Conservation (phyloP, 1,284 basidiomycete species). For the Xanthoconium separans region DNA sequence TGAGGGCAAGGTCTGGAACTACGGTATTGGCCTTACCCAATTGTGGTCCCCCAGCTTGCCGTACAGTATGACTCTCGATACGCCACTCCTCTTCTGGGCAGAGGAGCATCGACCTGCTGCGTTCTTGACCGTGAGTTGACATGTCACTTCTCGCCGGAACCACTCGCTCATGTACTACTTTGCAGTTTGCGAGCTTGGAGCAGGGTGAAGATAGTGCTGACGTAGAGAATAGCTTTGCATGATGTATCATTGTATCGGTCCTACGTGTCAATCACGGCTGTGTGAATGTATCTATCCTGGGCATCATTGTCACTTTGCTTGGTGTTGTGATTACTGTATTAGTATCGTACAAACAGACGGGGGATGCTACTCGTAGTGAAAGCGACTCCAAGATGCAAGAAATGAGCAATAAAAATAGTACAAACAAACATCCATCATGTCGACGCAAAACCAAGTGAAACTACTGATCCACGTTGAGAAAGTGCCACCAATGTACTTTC, state of each 20-base stretch:
- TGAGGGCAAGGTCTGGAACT: conserved; percentile 92
- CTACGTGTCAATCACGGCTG: conserved; percentile 1
- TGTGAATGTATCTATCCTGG: conserved; percentile 21
- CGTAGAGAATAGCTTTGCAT: conserved; percentile 86
- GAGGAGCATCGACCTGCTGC: conserved; percentile 91
- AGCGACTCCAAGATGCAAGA: conserved; percentile 13
- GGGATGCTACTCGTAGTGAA: background rate
- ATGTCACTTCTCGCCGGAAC: background rate
- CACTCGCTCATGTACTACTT: background rate
- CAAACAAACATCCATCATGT: conserved; percentile 17
- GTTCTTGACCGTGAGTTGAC: conserved; percentile 75
- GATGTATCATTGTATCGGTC: conserved; percentile 22
- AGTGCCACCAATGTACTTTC: conserved; percentile 11
- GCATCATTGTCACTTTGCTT: background rate
- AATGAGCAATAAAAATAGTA: conserved; percentile 10
- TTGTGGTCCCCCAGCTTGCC: conserved; percentile 84
- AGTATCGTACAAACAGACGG: background rate
- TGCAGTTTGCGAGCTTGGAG: conserved; percentile 81
- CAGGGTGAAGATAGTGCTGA: conserved; percentile 86
- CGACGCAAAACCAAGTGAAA: conserved; percentile 33
- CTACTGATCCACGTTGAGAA: conserved; percentile 22
- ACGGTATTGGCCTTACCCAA: conserved; percentile 89
- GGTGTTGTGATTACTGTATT: background rate
- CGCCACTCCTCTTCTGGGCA: conserved; percentile 93
- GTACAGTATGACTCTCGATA: conserved; percentile 88